phyloP scores from a whole-genome alignment of 2,329 filamentous ascomycete species.

The Phaeosphaeria sp. region DNA sequence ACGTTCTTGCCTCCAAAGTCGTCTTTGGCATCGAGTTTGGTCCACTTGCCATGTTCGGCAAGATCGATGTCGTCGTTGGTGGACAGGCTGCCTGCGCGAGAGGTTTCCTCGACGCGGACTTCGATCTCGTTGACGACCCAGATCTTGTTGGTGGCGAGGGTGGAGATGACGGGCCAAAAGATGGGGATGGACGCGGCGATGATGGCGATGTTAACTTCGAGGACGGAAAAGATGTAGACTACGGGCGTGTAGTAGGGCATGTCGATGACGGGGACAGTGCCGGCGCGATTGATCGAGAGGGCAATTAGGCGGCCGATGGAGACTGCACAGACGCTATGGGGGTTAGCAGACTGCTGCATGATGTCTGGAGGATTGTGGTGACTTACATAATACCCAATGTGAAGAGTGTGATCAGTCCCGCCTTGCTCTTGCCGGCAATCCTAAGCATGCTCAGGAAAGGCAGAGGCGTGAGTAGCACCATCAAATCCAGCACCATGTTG shows the following conservation, averaged over 20 bases:
- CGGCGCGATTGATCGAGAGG: slow-evolving; percentile 36
- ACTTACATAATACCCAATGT: slow-evolving; percentile 44
- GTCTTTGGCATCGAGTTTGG: slow-evolving; percentile 19
- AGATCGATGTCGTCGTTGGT: slow-evolving; percentile 24
- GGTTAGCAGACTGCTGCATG: slow-evolving; percentile 4
- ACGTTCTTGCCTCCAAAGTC: slow-evolving; percentile 11
- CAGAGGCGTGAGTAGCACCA: slow-evolving; percentile 38
- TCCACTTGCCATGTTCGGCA: slow-evolving; percentile 13
- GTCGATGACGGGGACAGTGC: slow-evolving; percentile 41
- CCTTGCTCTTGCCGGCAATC: slow-evolving; percentile 36
- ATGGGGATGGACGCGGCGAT: slow-evolving; percentile 46
- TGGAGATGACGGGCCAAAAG: slow-evolving; percentile 47
- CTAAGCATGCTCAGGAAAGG: slow-evolving; percentile 40
- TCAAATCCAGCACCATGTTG: slow-evolving; percentile 43
- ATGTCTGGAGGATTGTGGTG: neutral
- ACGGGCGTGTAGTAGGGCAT: slow-evolving; percentile 37
- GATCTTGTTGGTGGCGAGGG: slow-evolving; percentile 42
- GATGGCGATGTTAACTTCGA: slow-evolving; percentile 49
- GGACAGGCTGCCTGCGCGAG: slow-evolving; percentile 18
- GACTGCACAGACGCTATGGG: slow-evolving; percentile 32
- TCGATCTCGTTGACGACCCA: slow-evolving; percentile 49
- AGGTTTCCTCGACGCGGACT: slow-evolving; percentile 36
- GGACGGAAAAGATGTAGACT: slow-evolving; percentile 43
- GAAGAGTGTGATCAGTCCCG: slow-evolving; percentile 40
- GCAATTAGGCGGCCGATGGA: slow-evolving; percentile 38